These are phyloP conservation scores for Vitis rupestris DNA, from an alignment of 164 flowering plant species.

Conservation along the genomic window DNA sequence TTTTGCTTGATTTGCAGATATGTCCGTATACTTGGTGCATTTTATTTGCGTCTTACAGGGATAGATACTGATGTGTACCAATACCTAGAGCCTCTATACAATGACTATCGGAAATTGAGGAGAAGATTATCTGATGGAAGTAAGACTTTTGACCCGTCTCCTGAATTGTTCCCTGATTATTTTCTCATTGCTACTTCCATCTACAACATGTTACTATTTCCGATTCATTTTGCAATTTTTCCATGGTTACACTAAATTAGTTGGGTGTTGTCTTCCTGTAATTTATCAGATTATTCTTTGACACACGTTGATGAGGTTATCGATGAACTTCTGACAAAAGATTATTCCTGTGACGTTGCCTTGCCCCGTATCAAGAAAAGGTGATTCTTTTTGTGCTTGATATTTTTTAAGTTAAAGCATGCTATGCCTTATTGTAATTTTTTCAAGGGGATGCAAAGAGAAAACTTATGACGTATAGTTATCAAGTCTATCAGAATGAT, in stretches of 20 bases:
- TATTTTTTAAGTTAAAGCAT: background rate
- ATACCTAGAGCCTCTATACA: slow-evolving; percentile 91
- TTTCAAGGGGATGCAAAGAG: too few relatives aligned
- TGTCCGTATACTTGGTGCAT: slow-evolving; percentile 90
- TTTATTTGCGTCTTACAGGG: slow-evolving; percentile 90
- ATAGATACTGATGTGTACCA: slow-evolving; percentile 82
- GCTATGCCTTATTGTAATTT: too few relatives aligned
- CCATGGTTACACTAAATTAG: background rate
- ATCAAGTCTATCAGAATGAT: too few relatives aligned
- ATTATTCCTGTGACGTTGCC: slow-evolving; percentile 93
- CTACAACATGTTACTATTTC: background rate
- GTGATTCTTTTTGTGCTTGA: slow-evolving; percentile 23
- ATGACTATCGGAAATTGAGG: slow-evolving; percentile 92
- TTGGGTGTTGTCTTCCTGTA: background rate
- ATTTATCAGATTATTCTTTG: slow-evolving; percentile 56
- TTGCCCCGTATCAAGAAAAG: slow-evolving; percentile 92
- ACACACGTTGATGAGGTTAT: slow-evolving; percentile 94
- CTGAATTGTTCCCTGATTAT: background rate
- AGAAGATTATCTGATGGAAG: slow-evolving; percentile 68
- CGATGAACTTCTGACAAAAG: slow-evolving; percentile 87
- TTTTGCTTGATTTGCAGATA: slow-evolving; percentile 45
- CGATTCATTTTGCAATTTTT: background rate
- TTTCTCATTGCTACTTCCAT: background rate
- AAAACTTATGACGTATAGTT: too few relatives aligned
- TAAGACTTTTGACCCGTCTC: slow-evolving; percentile 30